Percentiles rank a stretch among this genome's conserved stretches.
Evolutionary conservation across 495 filamentous ascomycete species (phyloP).

Genomic region (Aspergillus panamensis): DNA sequence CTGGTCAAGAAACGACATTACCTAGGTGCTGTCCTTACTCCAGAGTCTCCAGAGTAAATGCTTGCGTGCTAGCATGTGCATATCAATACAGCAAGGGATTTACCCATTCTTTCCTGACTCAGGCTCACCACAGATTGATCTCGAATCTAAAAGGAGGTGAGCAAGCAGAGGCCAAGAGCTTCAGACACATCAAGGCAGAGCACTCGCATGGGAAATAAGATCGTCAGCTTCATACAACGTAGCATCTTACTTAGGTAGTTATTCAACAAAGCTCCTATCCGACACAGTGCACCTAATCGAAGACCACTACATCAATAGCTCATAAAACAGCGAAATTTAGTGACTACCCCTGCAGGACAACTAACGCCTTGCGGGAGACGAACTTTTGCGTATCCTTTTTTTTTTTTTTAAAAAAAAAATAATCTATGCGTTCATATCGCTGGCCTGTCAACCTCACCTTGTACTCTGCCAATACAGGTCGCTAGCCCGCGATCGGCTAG

Average conservation of each 20-base stretch:
- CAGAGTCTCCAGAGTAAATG: too few relatives aligned
- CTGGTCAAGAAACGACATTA: neutral
- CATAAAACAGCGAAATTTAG: neutral
- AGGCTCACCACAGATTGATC: too few relatives aligned
- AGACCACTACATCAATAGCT: neutral
- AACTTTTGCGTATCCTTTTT: neutral
- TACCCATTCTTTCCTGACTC: neutral
- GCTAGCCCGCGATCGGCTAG: conserved; percentile 12
- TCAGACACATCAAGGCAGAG: too few relatives aligned
- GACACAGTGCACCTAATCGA: neutral
- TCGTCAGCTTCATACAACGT: too few relatives aligned
- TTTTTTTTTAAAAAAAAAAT: too few relatives aligned
- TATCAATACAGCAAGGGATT: neutral
- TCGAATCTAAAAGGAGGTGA: neutral
- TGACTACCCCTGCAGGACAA: neutral
- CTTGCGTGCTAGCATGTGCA: neutral
- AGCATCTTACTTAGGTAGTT: too few relatives aligned
- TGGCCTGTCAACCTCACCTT: neutral
- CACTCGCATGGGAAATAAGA: too few relatives aligned
- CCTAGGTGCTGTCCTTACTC: too few relatives aligned
- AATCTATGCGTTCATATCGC: neutral
- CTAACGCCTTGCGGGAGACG: neutral
- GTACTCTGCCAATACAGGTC: conserved; percentile 15
- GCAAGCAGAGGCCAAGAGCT: too few relatives aligned
- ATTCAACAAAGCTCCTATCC: too few relatives aligned